These are phyloP conservation scores for Penicillium sp. DNA, from an alignment of 2,329 filamentous ascomycete genomes.

Conservation along the genomic window DNA sequence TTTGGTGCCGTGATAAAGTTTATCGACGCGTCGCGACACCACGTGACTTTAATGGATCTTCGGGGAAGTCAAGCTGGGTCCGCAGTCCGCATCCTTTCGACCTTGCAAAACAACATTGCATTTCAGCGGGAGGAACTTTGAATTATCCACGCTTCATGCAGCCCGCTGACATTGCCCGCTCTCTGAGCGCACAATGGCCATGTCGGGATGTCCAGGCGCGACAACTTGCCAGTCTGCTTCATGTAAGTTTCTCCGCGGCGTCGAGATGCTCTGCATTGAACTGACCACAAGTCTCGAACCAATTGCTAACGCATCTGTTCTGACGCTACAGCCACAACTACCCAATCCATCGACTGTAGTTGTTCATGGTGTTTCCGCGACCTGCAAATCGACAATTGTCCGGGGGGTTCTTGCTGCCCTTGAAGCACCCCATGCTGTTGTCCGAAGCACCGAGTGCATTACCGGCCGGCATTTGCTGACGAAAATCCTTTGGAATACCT, in stretches of 20 bases:
- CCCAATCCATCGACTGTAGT: constrained; percentile 74
- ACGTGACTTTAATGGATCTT: constrained; percentile 13
- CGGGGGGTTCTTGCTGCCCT: constrained; percentile 64
- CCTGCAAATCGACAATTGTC: constrained; percentile 77
- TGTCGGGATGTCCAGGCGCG: constrained; percentile 44
- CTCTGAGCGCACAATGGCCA: constrained; percentile 43
- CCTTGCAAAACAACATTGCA: neutral
- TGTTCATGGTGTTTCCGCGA: constrained; percentile 80
- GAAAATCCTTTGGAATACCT: constrained; percentile 44
- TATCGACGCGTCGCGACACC: constrained; percentile 17
- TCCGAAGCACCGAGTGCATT: constrained; percentile 48
- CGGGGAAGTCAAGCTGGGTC: neutral
- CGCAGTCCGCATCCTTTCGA: neutral
- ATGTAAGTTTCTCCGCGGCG: constrained; percentile 31
- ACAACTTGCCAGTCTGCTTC: constrained; percentile 43
- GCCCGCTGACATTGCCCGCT: constrained; percentile 33
- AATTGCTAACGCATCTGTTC: neutral
- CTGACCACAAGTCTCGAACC: neutral
- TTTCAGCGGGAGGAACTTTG: neutral
- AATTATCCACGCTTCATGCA: constrained; percentile 14
- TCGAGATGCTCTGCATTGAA: neutral
- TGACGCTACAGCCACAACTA: constrained; percentile 36
- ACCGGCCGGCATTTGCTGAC: constrained; percentile 47
- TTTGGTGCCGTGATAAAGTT: neutral
- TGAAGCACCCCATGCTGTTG: constrained; percentile 45